These are phyloP conservation scores for Infundibulicybe gibba DNA, from an alignment of 768 basidiomycete species.

Conservation along the genomic window DNA sequence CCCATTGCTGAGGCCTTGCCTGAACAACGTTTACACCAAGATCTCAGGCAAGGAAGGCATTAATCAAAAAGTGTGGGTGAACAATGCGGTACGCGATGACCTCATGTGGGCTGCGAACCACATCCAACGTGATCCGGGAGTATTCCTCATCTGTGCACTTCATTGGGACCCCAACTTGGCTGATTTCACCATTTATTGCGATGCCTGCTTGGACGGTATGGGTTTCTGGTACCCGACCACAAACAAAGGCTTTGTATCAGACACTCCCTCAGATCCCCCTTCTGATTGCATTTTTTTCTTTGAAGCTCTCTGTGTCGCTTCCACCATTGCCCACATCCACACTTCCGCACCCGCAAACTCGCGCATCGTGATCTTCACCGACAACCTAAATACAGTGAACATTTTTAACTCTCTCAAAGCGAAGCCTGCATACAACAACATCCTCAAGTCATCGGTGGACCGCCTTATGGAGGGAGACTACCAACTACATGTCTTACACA, in stretches of 20 bases:
- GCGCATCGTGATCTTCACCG: slow-evolving; percentile 9
- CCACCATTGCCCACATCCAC: not conserved
- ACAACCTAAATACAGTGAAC: too few relatives aligned
- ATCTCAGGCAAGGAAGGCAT: not conserved
- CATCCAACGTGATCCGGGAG: slow-evolving; percentile 10
- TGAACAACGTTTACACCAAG: slow-evolving; percentile 23
- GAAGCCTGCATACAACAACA: slow-evolving; percentile 24
- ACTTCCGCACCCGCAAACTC: not conserved
- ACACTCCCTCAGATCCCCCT: too few relatives aligned
- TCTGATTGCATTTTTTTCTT: too few relatives aligned
- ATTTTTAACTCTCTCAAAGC: too few relatives aligned
- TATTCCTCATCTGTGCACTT: slow-evolving; percentile 14
- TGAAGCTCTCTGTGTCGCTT: slow-evolving; percentile 9
- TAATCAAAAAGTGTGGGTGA: slow-evolving; percentile 22
- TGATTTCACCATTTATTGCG: slow-evolving; percentile 12
- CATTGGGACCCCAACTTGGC: slow-evolving; percentile 11
- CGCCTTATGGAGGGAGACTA: not conserved
- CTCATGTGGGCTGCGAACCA: slow-evolving; percentile 24
- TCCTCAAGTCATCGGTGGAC: slow-evolving; percentile 20
- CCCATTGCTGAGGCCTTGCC: slow-evolving; percentile 21
- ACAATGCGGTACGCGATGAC: slow-evolving; percentile 14
- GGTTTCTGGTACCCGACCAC: slow-evolving; percentile 14
- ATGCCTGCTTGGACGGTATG: slow-evolving; percentile 15
- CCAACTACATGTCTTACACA: slow-evolving; percentile 19
- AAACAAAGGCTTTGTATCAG: slow-evolving; percentile 8